Evolutionary conservation across 306 rosid species (phyloP), one percentile per base, ranked within the genome.

Genomic region (Quercus gilva): DNA sequence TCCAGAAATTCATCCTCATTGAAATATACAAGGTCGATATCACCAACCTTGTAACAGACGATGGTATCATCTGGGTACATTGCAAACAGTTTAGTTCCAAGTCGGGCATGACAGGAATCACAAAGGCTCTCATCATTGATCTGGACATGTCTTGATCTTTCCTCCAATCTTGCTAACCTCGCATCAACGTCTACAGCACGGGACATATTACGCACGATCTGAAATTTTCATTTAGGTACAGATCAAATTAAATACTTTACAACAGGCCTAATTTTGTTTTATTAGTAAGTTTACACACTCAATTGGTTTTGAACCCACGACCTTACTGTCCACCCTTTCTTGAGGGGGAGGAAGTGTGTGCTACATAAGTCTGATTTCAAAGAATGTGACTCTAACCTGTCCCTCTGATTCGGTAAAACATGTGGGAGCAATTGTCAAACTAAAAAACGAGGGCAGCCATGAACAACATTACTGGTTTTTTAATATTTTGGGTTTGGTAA

Each of bases 61-160:
- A 95, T 81, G 20, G 94, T 83, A 79, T 95, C 99, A 81, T 95
- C 99, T 31, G 99, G 99, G 85, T 95, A 95, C 99, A 95, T 95
- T 7, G 99, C 99, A 80, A 95, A 95, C 78, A 95, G 86, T 85
- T 92, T 95, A 45, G 99, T 95, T 75, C 99, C 99, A 28, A 95
- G 97, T 79, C 97, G 97, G 67, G 99, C 97, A 80, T 91, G 91
- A 80, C 99, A 95, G 56, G 99, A 92, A 81, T 92, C 99, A 37
- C 99, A 95, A 37, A 95, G 96, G 87, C 91, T 95, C 81, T 95
- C 99, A 74, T 95, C 99, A 78, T 92, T 89, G 84, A 95, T 95
- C 89, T 91, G 99, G 45, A 91, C 94, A 60, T 91, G 83, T 86
- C 99, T 91, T 59, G 99, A 91, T 83, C 97, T 95, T 84, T 95